These are phyloP conservation scores for Phytopythium oedochilum DNA, from an alignment of 352 stramenopile species.

Conservation along the genomic window DNA sequence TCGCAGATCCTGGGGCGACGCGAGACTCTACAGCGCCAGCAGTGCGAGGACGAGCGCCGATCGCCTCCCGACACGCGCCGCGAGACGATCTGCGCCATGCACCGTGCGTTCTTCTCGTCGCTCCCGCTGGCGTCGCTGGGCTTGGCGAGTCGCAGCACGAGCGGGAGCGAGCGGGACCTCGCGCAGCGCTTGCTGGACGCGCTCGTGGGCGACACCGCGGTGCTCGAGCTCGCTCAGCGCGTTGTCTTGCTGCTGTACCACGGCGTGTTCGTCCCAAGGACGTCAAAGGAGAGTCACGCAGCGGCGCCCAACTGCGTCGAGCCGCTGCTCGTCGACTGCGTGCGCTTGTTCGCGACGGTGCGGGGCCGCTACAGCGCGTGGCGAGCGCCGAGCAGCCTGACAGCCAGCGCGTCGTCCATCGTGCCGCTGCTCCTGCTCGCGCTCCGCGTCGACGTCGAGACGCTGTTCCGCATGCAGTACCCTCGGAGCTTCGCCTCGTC, in stretches of 20 bases:
- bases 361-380: conserved; percentile 8
- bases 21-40: conserved; percentile 31
- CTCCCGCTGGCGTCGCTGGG: conserved; percentile 43
- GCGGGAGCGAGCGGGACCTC: conserved; percentile 14
- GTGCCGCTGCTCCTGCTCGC: conserved; percentile 48
- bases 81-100: conserved; percentile 35
- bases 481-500: conserved; percentile 40
- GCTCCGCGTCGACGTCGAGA: conserved; percentile 56
- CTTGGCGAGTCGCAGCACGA: conserved; percentile 13
- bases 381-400: conserved; percentile 13
- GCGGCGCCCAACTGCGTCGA: conserved; percentile 15
- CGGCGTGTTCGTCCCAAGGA: conserved; percentile 21
- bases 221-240: conserved; percentile 35
- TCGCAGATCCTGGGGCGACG: conserved; percentile 27
- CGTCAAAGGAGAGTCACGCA: too few species aligned
- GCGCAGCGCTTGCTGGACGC: conserved; percentile 21
- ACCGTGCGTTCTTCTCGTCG: conserved; percentile 35
- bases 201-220: conserved; percentile 10
- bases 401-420: conserved; percentile 3
- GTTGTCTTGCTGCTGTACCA: conserved; percentile 36
- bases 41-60: conserved; percentile 39
- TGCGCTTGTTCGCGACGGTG: conserved; percentile 27
- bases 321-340: conserved; percentile 34
- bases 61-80: conserved; percentile 18
- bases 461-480: conserved; percentile 58